These are phyloP conservation scores for Botryotinia globosa DNA, from an alignment of 2,329 filamentous ascomycete species.

Conservation along the genomic window DNA sequence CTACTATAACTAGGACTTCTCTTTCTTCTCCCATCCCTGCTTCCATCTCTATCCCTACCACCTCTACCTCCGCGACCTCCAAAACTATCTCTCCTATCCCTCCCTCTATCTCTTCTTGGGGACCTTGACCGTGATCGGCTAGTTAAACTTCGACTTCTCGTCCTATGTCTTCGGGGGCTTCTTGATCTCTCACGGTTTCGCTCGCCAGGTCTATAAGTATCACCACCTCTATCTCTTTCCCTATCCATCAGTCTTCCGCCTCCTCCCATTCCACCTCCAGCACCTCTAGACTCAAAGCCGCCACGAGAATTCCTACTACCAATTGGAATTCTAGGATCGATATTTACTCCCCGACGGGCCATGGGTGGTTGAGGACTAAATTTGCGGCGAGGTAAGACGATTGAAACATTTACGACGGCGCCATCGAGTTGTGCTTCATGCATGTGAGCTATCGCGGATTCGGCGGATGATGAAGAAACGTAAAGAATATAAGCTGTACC, in stretches of 20 bases:
- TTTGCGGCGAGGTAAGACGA: conserved; percentile 47
- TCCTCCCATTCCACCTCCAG: conserved; percentile 23
- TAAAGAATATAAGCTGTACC: conserved; percentile 93
- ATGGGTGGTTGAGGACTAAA: conserved; percentile 77
- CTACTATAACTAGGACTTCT: conserved; percentile 62
- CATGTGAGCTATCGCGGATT: conserved; percentile 91
- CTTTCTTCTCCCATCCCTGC: conserved; percentile 44
- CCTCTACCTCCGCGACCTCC: conserved; percentile 12
- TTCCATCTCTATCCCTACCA: conserved; percentile 30
- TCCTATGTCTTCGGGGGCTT: conserved; percentile 18
- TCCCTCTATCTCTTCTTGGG: not conserved
- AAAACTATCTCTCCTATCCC: conserved; percentile 10
- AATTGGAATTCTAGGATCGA: conserved; percentile 49
- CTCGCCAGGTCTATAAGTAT: conserved; percentile 10
- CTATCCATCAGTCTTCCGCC: conserved; percentile 14
- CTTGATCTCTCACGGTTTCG: conserved; percentile 9
- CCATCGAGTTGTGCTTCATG: conserved; percentile 75
- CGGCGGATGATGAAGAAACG: conserved; percentile 71
- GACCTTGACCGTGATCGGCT: conserved; percentile 14
- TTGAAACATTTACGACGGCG: conserved; percentile 39
- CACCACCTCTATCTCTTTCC: conserved; percentile 14
- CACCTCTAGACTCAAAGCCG: conserved; percentile 17
- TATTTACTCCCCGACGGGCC: conserved; percentile 60
- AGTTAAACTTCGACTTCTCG: conserved; percentile 6
- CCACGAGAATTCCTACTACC: conserved; percentile 28